Base-by-base conservation (phyloP, 345 rosid genomes). In the Anastatica hierochuntica region DNA sequence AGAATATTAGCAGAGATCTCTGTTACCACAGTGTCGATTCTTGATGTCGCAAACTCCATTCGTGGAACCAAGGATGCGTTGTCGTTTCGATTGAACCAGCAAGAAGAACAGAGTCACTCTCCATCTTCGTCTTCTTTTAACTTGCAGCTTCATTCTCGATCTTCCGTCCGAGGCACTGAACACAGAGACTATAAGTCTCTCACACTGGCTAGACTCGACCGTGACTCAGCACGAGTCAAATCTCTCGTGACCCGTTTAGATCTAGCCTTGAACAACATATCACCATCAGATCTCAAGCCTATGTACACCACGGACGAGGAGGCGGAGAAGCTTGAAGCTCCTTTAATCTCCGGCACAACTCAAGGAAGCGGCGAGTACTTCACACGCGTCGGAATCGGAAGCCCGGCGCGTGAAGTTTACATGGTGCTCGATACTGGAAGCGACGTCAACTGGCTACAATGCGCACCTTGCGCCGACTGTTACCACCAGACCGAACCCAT, bases 361-460 rank as follows among this genome's bases (percentile, higher is more conserved):
- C 95, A 82, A 49, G 98, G 98, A 48, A 90, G 96, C 29, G 98
- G 98, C 15, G 98, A 87, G 85, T 90, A 86, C 54, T 90, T 90
- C 73, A 71, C 95, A 49, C 79, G 98, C 57, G 59, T 84, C 4
- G 90, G 89, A 14, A 73, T 90, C 37, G 98, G 98, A 0, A 75
- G 66, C 24, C 98, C 98, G 29, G 65, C 89, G 53, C 84, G 71
- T 61, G 71, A 70, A 12, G 78, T 75, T 8, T 83, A 85, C 50
- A 56, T 90, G 84, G 94, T 90, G 14, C 69, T 90, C 11, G 95
- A 90, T 60, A 83, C 90, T 0, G 97, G 95, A 8, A 90, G 97
- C 26, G 96, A 87, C 70, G 76, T 86, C n/a, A 83, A 74, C 68
- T 87, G 96, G 98, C 19, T 87, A 19, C 98, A 87, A 49, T 90